Base-by-base conservation (phyloP, 2,329 filamentous ascomycete species). In the Tolypocladium tundrense region DNA sequence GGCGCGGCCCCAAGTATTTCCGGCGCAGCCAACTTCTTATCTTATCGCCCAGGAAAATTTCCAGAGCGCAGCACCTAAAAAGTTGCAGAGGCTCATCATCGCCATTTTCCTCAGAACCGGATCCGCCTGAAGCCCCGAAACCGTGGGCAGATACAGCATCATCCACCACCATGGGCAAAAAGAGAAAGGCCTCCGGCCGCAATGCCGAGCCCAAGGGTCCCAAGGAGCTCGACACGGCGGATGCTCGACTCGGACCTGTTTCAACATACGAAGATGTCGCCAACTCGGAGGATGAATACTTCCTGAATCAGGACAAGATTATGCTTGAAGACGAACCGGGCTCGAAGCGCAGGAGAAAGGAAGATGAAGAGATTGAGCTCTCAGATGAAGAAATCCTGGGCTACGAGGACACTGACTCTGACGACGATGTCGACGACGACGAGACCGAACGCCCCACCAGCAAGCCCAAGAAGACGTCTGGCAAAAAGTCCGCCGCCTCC, bases 251-350 rank as follows among this genome's bases (percentile, higher is more conserved):
- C 19, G 80, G 79, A 31, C 77, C 77, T 27, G 76, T 86, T 65
- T 78, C 72, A 53, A 86, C 83, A 2, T 93, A 82, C 72, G 86
- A 93, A 72, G 91, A 96, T 73, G 87, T 99, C 65, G 90, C 92
- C 63, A 88, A 97, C 70, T 95, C 91, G 1, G 91, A 96, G 71
- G 94, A 99, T 72, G 91, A 96, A 70, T 96, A 96, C 71, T 90
- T 93, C 67, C 79, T 92, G 60, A 88, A 92, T 62, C 84, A 88
- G 63, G 94, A 99, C 73, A 88, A 90, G 68, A 86, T 99, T 61
- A 74, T 93, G 67, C 80, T 99, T 42, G 90, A 96, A 37, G 91
- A 96, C 64, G 88, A 81, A 40, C 90, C 88, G 16, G 82, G 84
- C 43, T 85, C 86, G 37, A 97, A 97, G 76, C 85, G 90, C 63